phyloP scores from a whole-genome alignment of 139 green algal species.

The Yamagishiella unicocca region DNA sequence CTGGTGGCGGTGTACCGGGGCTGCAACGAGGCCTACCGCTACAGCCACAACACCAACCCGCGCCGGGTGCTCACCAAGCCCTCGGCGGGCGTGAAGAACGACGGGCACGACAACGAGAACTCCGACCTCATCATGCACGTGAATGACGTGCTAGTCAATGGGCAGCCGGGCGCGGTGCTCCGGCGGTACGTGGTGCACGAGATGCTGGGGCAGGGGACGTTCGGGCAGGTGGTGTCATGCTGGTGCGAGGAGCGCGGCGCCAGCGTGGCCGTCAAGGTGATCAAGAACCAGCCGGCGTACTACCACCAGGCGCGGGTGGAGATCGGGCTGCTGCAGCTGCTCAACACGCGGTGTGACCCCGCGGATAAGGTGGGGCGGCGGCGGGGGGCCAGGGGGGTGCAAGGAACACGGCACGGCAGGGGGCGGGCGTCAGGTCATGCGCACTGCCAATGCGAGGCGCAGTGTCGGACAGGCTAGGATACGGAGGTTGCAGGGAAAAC shows the following conservation, averaged over 20 bases:
- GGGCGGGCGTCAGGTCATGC: no score
- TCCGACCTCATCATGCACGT: slow-evolving; percentile 90
- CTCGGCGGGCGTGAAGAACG: slow-evolving; percentile 68
- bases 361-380: slow-evolving; percentile 58
- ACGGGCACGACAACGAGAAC: slow-evolving; percentile 90
- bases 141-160: slow-evolving; percentile 74
- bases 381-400: not conserved
- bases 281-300: slow-evolving; percentile 99
- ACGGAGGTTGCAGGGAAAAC: no score
- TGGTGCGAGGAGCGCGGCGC: slow-evolving; percentile 61
- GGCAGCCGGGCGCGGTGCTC: slow-evolving; percentile 44
- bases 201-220: slow-evolving; percentile 94
- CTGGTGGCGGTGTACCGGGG: slow-evolving; percentile 19
- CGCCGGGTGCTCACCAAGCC: slow-evolving; percentile 84
- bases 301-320: slow-evolving; percentile 87
- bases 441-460: no score
- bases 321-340: slow-evolving; percentile 93
- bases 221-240: slow-evolving; percentile 95
- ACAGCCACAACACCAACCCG: slow-evolving; percentile 55
- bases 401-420: no score
- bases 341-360: slow-evolving; percentile 90
- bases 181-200: slow-evolving; percentile 82
- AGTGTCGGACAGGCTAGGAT: no score
- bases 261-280: slow-evolving; percentile 88
- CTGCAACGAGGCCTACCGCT: slow-evolving; percentile 50